A percentile compares a stretch with the other conserved stretches of the same genome.
These are phyloP conservation scores for Microdochium paspali DNA, from an alignment of 2,329 filamentous ascomycete species.

Conservation along the genomic window DNA sequence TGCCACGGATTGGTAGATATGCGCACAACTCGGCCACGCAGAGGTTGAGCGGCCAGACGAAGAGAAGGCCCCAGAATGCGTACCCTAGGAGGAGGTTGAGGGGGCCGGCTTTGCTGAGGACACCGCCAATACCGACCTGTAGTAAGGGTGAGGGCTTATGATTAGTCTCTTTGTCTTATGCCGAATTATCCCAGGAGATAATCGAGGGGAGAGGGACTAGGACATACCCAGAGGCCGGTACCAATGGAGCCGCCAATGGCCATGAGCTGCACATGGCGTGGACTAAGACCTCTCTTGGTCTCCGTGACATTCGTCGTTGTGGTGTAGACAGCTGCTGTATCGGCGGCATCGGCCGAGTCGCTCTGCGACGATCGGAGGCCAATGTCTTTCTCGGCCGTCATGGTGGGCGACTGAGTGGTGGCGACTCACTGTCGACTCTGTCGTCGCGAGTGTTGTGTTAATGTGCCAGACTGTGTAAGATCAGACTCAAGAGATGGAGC, in stretches of 20 bases:
- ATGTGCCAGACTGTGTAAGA: too few relatives aligned
- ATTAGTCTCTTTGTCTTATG: not conserved
- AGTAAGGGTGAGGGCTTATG: not conserved
- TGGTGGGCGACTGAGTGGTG: not conserved
- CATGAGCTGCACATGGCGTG: constrained; percentile 39
- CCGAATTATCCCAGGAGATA: not conserved
- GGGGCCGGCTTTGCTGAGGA: constrained; percentile 29
- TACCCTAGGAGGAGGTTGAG: constrained; percentile 34
- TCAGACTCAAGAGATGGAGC: too few relatives aligned
- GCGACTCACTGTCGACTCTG: too few relatives aligned
- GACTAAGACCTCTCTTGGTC: constrained; percentile 15
- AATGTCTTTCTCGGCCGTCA: not conserved
- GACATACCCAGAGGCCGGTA: constrained; percentile 28
- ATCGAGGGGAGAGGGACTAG: too few relatives aligned
- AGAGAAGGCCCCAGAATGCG: constrained; percentile 31
- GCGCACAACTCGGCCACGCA: constrained; percentile 48
- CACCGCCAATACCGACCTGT: constrained; percentile 30
- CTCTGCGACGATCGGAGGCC: not conserved
- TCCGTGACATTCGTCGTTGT: constrained; percentile 1
- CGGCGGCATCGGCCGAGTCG: not conserved
- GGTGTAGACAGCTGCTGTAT: not conserved
- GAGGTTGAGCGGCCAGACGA: constrained; percentile 33
- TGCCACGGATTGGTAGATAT: constrained; percentile 43
- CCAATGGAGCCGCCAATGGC: constrained; percentile 37
- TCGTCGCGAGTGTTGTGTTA: too few relatives aligned